Conservation (phyloP, 2,329 filamentous ascomycete genomes). For the Fusarium lateritium region DNA sequence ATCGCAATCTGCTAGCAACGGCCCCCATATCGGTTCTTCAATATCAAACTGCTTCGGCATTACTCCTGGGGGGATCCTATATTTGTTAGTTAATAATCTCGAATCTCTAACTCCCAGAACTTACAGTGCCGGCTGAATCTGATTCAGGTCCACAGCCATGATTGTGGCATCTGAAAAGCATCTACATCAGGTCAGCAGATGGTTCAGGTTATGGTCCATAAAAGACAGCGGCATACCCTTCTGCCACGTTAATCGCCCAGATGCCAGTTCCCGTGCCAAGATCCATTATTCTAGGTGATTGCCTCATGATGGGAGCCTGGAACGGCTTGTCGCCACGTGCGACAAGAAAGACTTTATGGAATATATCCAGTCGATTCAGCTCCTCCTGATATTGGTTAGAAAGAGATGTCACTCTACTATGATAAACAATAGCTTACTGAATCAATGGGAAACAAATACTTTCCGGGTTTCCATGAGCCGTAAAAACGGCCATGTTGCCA, state of each 20-base stretch:
- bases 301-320: slow-evolving; percentile 33
- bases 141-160: slow-evolving; percentile 58
- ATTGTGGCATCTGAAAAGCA: slow-evolving; percentile 49
- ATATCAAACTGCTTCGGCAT: slow-evolving; percentile 76
- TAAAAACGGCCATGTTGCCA: slow-evolving; percentile 79
- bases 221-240: slow-evolving; percentile 64
- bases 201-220: neutral
- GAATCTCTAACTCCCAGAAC: slow-evolving; percentile 20
- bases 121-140: slow-evolving; percentile 58
- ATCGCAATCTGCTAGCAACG: slow-evolving; percentile 73
- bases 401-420: neutral
- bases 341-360: slow-evolving; percentile 82
- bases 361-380: slow-evolving; percentile 83
- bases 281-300: slow-evolving; percentile 66
- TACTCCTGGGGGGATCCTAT: slow-evolving; percentile 77
- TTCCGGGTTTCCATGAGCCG: slow-evolving; percentile 75
- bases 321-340: slow-evolving; percentile 65
- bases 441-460: slow-evolving; percentile 85
- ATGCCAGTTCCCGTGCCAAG: slow-evolving; percentile 91
- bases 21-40: slow-evolving; percentile 76
- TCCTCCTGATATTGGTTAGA: slow-evolving; percentile 68
- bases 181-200: slow-evolving; percentile 32
- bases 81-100: slow-evolving; percentile 32
- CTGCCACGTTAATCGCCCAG: slow-evolving; percentile 90
- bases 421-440: slow-evolving; percentile 65